Evolutionary conservation across 768 basidiomycete genomes (phyloP).

Genomic region (Mycena rosella): DNA sequence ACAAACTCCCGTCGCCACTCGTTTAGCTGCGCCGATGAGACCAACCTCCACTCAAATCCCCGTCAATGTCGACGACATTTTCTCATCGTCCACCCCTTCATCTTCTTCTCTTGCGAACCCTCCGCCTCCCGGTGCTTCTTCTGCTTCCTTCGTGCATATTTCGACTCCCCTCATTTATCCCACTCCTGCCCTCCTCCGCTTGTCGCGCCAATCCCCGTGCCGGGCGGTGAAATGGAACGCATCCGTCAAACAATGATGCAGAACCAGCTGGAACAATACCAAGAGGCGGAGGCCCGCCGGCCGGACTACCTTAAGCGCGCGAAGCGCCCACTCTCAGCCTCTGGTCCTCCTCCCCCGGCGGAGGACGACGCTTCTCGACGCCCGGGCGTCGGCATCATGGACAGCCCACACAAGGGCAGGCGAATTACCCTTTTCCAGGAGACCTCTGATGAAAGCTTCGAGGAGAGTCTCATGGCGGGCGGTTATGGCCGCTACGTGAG

Average conservation of each 20-base stretch:
- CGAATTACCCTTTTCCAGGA: conserved; percentile 83
- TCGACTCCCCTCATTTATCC: conserved; percentile 41
- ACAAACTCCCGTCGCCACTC: conserved; percentile 28
- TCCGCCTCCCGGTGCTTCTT: conserved; percentile 13
- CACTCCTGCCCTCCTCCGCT: conserved; percentile 36
- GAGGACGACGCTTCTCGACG: conserved; percentile 45
- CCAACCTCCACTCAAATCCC: conserved; percentile 31
- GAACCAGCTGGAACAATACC: conserved; percentile 61
- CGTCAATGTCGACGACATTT: conserved; percentile 45
- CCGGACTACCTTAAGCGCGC: conserved; percentile 80
- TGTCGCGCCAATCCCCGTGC: conserved; percentile 42
- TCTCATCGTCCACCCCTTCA: conserved; percentile 32
- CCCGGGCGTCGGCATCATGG: conserved; percentile 68
- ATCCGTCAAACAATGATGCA: conserved; percentile 68
- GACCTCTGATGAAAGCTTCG: conserved; percentile 87
- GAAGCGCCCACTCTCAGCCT: conserved; percentile 61
- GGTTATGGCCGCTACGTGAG: conserved; percentile 84
- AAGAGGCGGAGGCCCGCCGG: conserved; percentile 71
- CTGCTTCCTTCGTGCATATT: conserved; percentile 33
- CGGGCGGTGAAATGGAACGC: conserved; percentile 70
- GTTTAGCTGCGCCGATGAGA: conserved; percentile 28
- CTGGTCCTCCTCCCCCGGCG: conserved; percentile 51
- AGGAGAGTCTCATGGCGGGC: conserved; percentile 86
- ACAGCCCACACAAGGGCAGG: conserved; percentile 80
- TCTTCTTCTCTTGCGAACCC: conserved; percentile 11